Base-by-base conservation (phyloP, 192 early-diverging fungal genomes). In the Coemansia sp. region DNA sequence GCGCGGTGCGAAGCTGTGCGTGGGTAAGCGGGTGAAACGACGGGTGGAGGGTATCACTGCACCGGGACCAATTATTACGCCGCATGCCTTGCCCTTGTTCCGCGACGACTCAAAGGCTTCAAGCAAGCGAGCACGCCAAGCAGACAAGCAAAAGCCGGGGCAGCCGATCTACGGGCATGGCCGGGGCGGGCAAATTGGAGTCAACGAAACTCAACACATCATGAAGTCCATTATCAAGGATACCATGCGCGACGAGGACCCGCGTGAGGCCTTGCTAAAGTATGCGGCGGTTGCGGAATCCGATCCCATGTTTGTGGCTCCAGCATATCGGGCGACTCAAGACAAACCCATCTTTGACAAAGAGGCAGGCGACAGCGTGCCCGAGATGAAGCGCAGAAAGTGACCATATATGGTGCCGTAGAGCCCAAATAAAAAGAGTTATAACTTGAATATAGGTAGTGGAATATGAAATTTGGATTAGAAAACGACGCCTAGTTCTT, bases 81-180 rank as follows among this genome's bases (percentile, higher is more conserved):
- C 94, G 4, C 87, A 96, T 56, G 88, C 94, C 0, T 78, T 96
- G 17, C 86, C 90, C 18, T 81, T 93, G 84, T 95, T 90, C 76
- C 82, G 84, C 23, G 88, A 92, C 40, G 87, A 92, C 23, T n/a
- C 8, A 35, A 60, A 81, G 1, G 76, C 68, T 58, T 30, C 18
- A 5, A 79, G 80, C 13, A 94, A 94, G 72, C 82, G 91, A 60
- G 50, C 83, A 27, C 85, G 90, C 17, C 70, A 67, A 21, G 84
- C 86, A 5, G 39, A 60, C 22, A 52, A 49, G n/a, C 70, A 78
- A 25, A 80, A 86, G 55, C 93, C 93, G n/a, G 30, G 32, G 0
- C 33, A 86, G 56, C 91, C 91, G 13, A 53, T 90, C 18, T 68
- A 69, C 30, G 92, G 91, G 1, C 92, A 87, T 49, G 94, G 94